These are phyloP conservation scores for Pichia sp. DNA, from an alignment of 1,139 yeast genomes.

Conservation along the genomic window DNA sequence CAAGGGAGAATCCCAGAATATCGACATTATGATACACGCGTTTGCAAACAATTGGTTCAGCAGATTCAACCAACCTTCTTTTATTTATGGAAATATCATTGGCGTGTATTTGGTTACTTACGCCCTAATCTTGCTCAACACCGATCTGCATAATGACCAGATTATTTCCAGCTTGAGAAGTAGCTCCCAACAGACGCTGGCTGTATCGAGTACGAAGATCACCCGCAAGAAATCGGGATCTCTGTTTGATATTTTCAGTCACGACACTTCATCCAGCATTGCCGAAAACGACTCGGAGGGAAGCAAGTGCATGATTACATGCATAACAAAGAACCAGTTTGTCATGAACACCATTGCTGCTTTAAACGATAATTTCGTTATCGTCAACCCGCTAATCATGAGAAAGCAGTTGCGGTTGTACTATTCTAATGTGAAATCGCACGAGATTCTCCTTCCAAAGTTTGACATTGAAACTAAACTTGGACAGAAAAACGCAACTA, in stretches of 20 bases:
- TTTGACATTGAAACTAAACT: neutral
- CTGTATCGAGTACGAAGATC: neutral
- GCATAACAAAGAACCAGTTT: slow-evolving; percentile 40
- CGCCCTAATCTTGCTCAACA: slow-evolving; percentile 67
- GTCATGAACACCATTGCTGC: slow-evolving; percentile 52
- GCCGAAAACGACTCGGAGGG: neutral
- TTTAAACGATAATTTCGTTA: slow-evolving; percentile 33
- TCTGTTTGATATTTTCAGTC: neutral
- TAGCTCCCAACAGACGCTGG: neutral
- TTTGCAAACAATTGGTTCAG: slow-evolving; percentile 66
- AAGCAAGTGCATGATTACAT: neutral
- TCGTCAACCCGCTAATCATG: slow-evolving; percentile 6
- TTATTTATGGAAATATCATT: slow-evolving; percentile 49
- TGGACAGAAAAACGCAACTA: neutral
- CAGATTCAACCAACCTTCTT: slow-evolving; percentile 40
- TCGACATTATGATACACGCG: slow-evolving; percentile 68
- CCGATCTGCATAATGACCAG: slow-evolving; percentile 51
- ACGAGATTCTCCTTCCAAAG: slow-evolving; percentile 4
- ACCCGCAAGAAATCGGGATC: slow-evolving; percentile 1
- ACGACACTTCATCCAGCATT: slow-evolving; percentile 2
- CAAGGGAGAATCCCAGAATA: slow-evolving; percentile 80
- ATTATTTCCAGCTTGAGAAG: slow-evolving; percentile 7
- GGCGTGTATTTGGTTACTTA: slow-evolving; percentile 71
- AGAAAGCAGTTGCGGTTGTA: slow-evolving; percentile 5
- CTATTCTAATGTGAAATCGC: slow-evolving; percentile 3